Evolutionary conservation across 352 stramenopile species (phyloP), one percentile per base, ranked within the genome.

Genomic region (Globisporangium nunn): DNA sequence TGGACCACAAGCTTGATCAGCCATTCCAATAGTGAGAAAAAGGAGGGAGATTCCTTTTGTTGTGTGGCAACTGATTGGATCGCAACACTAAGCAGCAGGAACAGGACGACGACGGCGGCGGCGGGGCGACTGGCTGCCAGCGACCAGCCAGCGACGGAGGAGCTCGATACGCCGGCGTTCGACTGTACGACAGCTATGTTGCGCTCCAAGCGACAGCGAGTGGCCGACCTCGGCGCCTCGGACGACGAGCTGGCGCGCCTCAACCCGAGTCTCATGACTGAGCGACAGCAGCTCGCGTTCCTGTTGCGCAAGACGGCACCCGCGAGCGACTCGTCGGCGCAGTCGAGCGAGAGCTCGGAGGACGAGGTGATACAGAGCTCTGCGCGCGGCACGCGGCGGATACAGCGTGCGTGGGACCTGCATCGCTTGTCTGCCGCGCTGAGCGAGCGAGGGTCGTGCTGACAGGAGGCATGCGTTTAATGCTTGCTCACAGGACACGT

Each of bases 221-320:
- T 48, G 11, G 33, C 33, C 31, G 50, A 44, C 4, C 50, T 33
- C 47, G 48, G 46, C 41, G 33, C 47, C 46, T 53, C 48, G 47
- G 59, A 61, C 54, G 59, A 65, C 40, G 53, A 65, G 18, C 48
- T 55, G 18, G n/a, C 50, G 47, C 59, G 33, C 10, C 55, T 65
- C 53, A 65, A 91, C 62, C 79, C 76, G 54, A 81, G 74, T 35
- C 68, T 88, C 43, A 93, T 93, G 83, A 93, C 83, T 0, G 83
- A 93, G 65, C 74, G 83, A 28, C 83, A 93, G 58, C 83, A 93
- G 59, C 64, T 93, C 50, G 83, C 83, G 55, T 93, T 93, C 61
- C 59, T 93, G 28, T 61, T 93, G 63, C 81, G 83, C 18, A 79
- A 74, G 50, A 91, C 83, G 3, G 83, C 83, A 28, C 78, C 72